Conservation (phyloP, 1,139 yeast species). For the Geotrichum candidum region DNA sequence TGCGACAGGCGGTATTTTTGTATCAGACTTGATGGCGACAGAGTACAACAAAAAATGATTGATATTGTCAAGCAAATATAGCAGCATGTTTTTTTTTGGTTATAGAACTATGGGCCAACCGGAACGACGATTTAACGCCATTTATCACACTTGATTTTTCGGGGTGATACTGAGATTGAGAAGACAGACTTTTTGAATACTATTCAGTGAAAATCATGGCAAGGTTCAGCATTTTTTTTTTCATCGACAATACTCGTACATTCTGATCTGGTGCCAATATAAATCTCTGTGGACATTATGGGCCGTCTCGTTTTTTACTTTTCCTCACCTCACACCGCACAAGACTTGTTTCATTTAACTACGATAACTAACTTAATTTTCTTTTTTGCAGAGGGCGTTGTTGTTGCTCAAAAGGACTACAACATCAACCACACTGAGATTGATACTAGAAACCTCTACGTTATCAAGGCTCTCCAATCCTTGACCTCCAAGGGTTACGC, state of each 20-base stretch:
- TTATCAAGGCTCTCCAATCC: constrained; percentile 98
- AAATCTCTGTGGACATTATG: not conserved
- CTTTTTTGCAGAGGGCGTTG: constrained; percentile 81
- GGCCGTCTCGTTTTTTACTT: no score
- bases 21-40: not conserved
- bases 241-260: not conserved
- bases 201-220: not conserved
- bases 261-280: not conserved
- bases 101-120: no score
- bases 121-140: no score
- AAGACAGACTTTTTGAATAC: not conserved
- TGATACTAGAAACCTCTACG: constrained; percentile 95
- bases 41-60: not conserved
- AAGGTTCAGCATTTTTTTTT: not conserved
- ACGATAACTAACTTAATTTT: constrained; percentile 3
- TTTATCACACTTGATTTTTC: no score
- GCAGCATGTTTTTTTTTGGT: not conserved
- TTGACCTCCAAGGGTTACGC: constrained; percentile 98
- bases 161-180: not conserved
- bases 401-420: constrained; percentile 98
- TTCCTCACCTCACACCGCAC: not conserved
- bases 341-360: not conserved
- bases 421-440: constrained; percentile 97
- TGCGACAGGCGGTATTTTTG: not conserved
- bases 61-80: not conserved